Base-by-base conservation (phyloP, 306 rosid genomes). In the Trichosanthes truncata region DNA sequence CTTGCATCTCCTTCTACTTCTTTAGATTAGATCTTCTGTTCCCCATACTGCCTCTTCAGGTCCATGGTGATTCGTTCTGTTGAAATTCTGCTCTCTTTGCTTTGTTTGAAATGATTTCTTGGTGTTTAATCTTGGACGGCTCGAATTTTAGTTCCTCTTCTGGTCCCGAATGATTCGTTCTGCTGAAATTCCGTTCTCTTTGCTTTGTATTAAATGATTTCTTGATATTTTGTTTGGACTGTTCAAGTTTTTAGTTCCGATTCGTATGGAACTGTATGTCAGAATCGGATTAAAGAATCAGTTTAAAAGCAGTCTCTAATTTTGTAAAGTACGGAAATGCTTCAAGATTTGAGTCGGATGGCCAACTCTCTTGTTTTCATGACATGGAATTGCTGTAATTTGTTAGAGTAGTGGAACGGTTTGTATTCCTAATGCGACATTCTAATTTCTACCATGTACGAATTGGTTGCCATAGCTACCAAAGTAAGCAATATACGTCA, bases 401-500 rank as follows among this genome's bases (percentile, higher is more conserved):
- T 4, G 1, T 20, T 66, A 66, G 46, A 38, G 29, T 38, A 9
- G 74, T 38, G 29, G 20, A 66, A 20, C 49, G 46, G 48, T 38
- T 65, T 33, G 6, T 65, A 65, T 65, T 65, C 13, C 21, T 17
- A 65, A 25, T 65, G 46, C 25, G 1, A 36, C 46, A 9, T 36
- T 66, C 73, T 18, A 3, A 66, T 66, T 67, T 40, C 51, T 72
- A 36, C 77, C 59, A 72, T 46, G 77, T 46, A 2, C 21, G 21
- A 46, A 23, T 56, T 76, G 74, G 41, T 8, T 26, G 49, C 75
- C 36, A 25, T 23, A 31, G 74, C 74, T 43, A 21, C 57, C 26
- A 87, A 69, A 82, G 45, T 89, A 76, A 59, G 31, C 59, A 80
- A 79, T 80, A 69, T 84, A 21, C 14, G 40, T 41, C 79, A 79